These are phyloP conservation scores for Lachancea sp. DNA, from an alignment of 805 yeast species.

Conservation along the genomic window DNA sequence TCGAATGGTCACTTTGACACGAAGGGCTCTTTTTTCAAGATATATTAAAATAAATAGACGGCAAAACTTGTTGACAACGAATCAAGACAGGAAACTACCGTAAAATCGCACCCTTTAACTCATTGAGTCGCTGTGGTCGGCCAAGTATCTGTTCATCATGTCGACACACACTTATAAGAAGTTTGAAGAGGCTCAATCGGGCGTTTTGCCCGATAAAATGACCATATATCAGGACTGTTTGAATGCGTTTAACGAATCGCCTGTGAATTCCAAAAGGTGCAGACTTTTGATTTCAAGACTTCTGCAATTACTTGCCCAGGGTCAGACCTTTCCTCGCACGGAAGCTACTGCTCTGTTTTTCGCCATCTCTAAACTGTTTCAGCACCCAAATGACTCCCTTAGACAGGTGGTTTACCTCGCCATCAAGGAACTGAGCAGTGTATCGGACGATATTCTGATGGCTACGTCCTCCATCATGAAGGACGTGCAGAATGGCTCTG, in stretches of 20 bases:
- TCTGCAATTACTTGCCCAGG: constrained; percentile 73
- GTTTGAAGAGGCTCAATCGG: constrained; percentile 67
- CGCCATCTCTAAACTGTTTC: constrained; percentile 89
- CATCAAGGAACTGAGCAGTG: constrained; percentile 79
- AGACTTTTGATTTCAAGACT: constrained; percentile 77
- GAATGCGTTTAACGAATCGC: constrained; percentile 86
- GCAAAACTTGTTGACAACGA: background rate
- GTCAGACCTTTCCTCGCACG: constrained; percentile 78
- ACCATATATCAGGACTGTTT: constrained; percentile 93
- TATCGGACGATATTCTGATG: constrained; percentile 91
- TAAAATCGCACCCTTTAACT: background rate
- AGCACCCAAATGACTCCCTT: constrained; percentile 73
- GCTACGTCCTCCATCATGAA: constrained; percentile 97
- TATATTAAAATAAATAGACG: background rate
- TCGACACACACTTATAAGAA: constrained; percentile 80
- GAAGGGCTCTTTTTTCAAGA: too few relatives aligned
- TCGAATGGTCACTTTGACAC: too few relatives aligned
- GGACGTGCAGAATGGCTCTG: constrained; percentile 87
- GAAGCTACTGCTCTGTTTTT: constrained; percentile 93
- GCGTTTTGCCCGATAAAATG: constrained; percentile 85
- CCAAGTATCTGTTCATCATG: constrained; percentile 38
- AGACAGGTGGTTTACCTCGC: constrained; percentile 93
- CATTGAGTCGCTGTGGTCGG: background rate
- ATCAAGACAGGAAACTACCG: background rate
- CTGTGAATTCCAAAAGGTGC: constrained; percentile 81